Base-by-base conservation (phyloP, 2,329 filamentous ascomycete genomes). In the Phaeosphaeria sp. region DNA sequence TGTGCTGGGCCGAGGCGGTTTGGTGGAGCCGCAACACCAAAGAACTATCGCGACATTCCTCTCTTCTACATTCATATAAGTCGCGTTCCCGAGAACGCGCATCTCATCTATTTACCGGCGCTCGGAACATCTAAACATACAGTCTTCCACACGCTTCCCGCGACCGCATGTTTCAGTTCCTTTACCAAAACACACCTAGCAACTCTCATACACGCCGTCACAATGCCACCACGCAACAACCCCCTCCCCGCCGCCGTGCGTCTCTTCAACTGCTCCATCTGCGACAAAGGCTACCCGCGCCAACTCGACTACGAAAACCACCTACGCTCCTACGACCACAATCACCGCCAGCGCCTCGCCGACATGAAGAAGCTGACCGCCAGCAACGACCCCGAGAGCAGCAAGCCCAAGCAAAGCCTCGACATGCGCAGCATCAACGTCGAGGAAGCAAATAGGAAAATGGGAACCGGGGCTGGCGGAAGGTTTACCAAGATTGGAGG, bases 271-370 rank as follows among this genome's bases (percentile, higher is more conserved):
- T 77, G 87, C 81, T 86, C 89, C 42, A 86, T 98, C 53, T 98
- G 95, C 82, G 66, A 90, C 63, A 98, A 98, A 80, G 94, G 93
- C 69, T 99, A 98, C 79, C 88, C 89, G 1, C 92, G 95, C 55
- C 94, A 96, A 84, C 94, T 96, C 74, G 94, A 98, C 76, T 97
- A 96, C 77, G 94, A 98, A 78, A 90, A 93, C 7, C 95, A 99
- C 77, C 91, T 97, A 55, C 89, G 89, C 63, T 95, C 91, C 70
- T 98, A 98, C 78, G 95, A 98, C 74, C 95, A 99, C 79, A 91
- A 91, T 68, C 95, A 99, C 79, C 66, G 65, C 45, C 67, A 80
- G 75, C 90, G 91, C 49, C 86, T 93, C 57, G 91, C 92, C 78
- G 91, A 95, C 70, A 93, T 94, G 91, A 92, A 92, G 78, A 88